Base-by-base conservation (phyloP, 306 rosid species). In the Malus asiatica region DNA sequence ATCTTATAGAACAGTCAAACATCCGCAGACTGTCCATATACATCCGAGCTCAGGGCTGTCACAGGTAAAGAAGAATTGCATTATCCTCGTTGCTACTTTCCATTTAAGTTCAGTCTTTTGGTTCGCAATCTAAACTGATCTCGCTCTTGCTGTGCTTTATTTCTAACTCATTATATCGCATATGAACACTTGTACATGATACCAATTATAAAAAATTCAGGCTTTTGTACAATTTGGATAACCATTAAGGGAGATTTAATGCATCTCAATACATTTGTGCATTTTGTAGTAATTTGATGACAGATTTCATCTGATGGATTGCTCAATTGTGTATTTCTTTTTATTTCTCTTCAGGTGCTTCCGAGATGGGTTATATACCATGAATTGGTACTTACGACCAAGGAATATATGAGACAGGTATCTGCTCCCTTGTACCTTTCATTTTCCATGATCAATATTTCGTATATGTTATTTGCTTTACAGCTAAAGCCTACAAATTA, bases 321-420 rank as follows among this genome's bases (percentile, higher is more conserved):
- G n/a, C 32, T 59, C 45, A 16, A 25, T 77, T 77, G 27, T 44
- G 10, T 8, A 3, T 33, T 20, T 12, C 2, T 1, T 27, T 44
- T 23, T 46, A 13, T 46, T 14, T 51, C 9, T 66, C 30, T 75
- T 73, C 76, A 91, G 97, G 86, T 90, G 77, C 99, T 88, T 82
- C 99, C 99, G 1, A 86, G 93, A 81, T 95, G 99, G 99, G 96
- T 84, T 52, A 76, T 95, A 53, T 95, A 95, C 79, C 93, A 95
- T 80, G 99, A 95, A 76, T 84, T 95, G 77, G 99, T 95, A 45
- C 96, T 93, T 45, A 95, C 99, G 33, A 84, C 93, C 67, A 92
- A 95, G 85, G 99, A 95, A 77, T 95, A 95, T 61, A 92, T 92
- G 97, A 88, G 99, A 90, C 97, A 92, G 94, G 98, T 90, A 83